Evolutionary conservation across 306 rosid genomes (phyloP).

Genomic region (Carpinus fangiana): DNA sequence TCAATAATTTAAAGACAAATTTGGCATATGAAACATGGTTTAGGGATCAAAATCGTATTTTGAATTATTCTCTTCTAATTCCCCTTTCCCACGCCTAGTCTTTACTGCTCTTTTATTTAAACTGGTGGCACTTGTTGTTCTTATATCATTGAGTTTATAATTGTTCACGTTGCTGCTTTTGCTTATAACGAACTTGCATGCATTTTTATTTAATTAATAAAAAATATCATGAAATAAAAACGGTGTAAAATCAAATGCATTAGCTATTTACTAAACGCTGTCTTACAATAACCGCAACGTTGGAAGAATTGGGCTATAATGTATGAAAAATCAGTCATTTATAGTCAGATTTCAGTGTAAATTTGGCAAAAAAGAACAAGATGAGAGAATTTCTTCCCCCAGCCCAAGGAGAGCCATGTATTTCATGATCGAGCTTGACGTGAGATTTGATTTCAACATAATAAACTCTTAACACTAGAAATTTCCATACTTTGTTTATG

Average conservation of each 20-base stretch:
- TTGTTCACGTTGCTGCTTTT: background rate
- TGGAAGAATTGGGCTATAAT: background rate
- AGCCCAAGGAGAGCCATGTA: background rate
- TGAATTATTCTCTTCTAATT: background rate
- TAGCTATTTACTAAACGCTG: background rate
- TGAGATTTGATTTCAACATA: background rate
- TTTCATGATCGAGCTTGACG: background rate
- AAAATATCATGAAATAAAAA: background rate
- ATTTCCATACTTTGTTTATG: too few species aligned
- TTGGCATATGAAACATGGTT: background rate
- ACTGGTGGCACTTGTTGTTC: background rate
- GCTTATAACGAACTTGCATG: background rate
- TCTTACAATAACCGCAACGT: background rate
- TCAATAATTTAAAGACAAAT: background rate
- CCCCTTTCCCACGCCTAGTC: background rate
- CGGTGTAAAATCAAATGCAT: background rate
- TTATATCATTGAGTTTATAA: background rate
- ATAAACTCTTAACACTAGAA: background rate
- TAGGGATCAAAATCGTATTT: background rate
- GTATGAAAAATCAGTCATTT: background rate
- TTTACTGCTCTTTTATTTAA: background rate
- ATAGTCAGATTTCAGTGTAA: background rate
- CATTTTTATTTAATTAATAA: background rate
- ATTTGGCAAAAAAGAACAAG: background rate
- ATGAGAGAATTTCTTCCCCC: background rate